Base-by-base conservation (phyloP, 2,329 filamentous ascomycete genomes). In the Drechslerella stenobrocha region DNA sequence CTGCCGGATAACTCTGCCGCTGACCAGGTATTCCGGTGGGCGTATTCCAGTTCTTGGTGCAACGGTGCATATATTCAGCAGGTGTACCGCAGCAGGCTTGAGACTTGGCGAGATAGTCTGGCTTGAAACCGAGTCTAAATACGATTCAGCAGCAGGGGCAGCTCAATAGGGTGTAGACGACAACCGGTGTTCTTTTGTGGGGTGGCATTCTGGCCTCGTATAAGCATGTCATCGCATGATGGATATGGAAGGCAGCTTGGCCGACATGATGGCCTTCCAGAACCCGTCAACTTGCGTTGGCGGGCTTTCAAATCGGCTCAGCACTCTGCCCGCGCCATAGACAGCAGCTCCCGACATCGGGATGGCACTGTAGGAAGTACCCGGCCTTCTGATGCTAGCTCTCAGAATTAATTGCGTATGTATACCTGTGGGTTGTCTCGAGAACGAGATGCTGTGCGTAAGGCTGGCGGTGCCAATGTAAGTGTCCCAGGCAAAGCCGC, bases 91-190 rank as follows among this genome's bases (percentile, higher is more conserved):
- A 42, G 7, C 6, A 20, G 37, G 37, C 37, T 20, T 18, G 18
- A 9, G 22, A 42, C 34, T 3, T 37, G 34, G 34, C 34, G 34
- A 3, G 34, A 37, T 13, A 37, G 3, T 13, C 11, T 37, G 3
- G 18, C 18, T 18, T 30, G 28, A 11, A 18, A 18, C 37, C 37
- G 9, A 18, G 37, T 20, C 3, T 42, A 18, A 42, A 42, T 42
- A 42, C 15, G 37, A 42, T 42, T 42, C 37, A 42, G 37, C 37
- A 42, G 37, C 37, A 42, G 37, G 37, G 37, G 37, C 4, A 42
- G 22, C 18, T 18, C 37, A 7, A 42, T 4, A n/a, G n/a, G n/a
- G 15, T 42, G 3, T 20, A 20, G 9, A n/a, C 13, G 15, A 18
- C 3, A 18, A 18, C 37, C 9, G 37, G 9, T 20, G 15, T 20